These are phyloP conservation scores for Prosopis cineraria DNA, from an alignment of 306 rosid species.

Conservation along the genomic window DNA sequence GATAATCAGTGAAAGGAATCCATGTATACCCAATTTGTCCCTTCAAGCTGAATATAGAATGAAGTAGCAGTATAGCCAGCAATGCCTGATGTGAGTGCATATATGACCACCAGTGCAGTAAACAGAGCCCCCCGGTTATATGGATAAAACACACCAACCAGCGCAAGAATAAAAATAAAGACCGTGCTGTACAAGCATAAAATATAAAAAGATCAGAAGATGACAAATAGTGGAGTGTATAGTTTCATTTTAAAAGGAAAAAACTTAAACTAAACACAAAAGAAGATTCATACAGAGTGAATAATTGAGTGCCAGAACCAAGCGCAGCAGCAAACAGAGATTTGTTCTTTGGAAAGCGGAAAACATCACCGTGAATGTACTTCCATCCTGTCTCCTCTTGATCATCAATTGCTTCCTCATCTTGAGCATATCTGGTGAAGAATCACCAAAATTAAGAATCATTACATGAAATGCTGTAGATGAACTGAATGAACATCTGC, in stretches of 20 bases:
- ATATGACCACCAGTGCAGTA: slow-evolving; percentile 91
- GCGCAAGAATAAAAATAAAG: slow-evolving; percentile 90
- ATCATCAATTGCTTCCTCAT: slow-evolving; percentile 97
- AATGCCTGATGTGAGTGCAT: slow-evolving; percentile 96
- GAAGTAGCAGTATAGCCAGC: slow-evolving; percentile 92
- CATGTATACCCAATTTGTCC: slow-evolving; percentile 77
- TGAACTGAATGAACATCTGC: slow-evolving; percentile 10
- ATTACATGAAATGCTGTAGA: neutral
- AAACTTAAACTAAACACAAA: slow-evolving; percentile 11
- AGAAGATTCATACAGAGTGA: slow-evolving; percentile 78
- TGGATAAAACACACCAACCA: slow-evolving; percentile 95
- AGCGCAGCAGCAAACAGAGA: slow-evolving; percentile 89
- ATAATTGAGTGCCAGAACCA: slow-evolving; percentile 95
- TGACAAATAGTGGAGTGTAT: slow-evolving; percentile 20
- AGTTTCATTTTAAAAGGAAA: neutral
- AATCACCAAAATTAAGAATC: slow-evolving; percentile 13
- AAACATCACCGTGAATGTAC: slow-evolving; percentile 96
- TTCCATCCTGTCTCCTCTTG: slow-evolving; percentile 99
- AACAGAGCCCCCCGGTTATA: slow-evolving; percentile 96
- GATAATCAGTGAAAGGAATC: slow-evolving; percentile 26
- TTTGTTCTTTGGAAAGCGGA: slow-evolving; percentile 84
- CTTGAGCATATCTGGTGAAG: slow-evolving; percentile 82
- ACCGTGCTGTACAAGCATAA: slow-evolving; percentile 67
- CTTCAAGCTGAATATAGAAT: slow-evolving; percentile 95
- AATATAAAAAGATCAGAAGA: slow-evolving; percentile 21